Base-by-base conservation (phyloP, 768 basidiomycete species). In the Suillus decipiens region DNA sequence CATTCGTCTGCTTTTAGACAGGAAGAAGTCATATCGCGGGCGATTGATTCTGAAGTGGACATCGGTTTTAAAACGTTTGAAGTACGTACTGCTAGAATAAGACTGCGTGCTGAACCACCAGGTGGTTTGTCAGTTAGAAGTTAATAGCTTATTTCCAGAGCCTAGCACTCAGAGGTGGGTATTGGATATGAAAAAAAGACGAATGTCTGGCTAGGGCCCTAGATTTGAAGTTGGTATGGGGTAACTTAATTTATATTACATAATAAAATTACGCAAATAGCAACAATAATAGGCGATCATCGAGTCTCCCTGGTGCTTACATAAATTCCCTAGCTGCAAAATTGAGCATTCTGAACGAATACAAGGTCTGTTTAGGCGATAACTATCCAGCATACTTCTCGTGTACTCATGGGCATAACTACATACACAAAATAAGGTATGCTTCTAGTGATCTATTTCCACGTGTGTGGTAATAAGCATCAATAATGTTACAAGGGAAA, bases 401-500 rank as follows among this genome's bases (percentile, higher is more conserved):
- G 31, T 53, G 33, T 19, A 34, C 33, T 53, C 33, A 33, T 53
- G 33, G 34, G 19, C 11, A 53, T 53, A 53, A 34, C n/a, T 54
- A 54, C 34, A 22, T 37, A 55, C 36, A 37, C 34, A 14, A 33
- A 19, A n/a, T 53, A 53, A 53, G 33, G 51, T 53, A 53, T 31
- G 51, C 50, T 28, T 34, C 51, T 53, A 10, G 51, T n/a, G 31
- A 17, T 56, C 55, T 17, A 41, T 57, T 19, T 31, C 24, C 37
- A n/a, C 6, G 39, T n/a, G 17, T 3, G 17, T 41, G 56, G 37
- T 57, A 37, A 17, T 41, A 24, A 7, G 5, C 24, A 41, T 57
- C 56, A 41, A 57, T 57, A 39, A 57, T 19, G 37, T 9, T 56
- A 56, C 22, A 22, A 55, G 15, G 24, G 37, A 41, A 12, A 57